Evolutionary conservation across 352 stramenopile species (phyloP), one percentile per base, ranked within the genome.

Genomic region (Phytopythium mirpurense): DNA sequence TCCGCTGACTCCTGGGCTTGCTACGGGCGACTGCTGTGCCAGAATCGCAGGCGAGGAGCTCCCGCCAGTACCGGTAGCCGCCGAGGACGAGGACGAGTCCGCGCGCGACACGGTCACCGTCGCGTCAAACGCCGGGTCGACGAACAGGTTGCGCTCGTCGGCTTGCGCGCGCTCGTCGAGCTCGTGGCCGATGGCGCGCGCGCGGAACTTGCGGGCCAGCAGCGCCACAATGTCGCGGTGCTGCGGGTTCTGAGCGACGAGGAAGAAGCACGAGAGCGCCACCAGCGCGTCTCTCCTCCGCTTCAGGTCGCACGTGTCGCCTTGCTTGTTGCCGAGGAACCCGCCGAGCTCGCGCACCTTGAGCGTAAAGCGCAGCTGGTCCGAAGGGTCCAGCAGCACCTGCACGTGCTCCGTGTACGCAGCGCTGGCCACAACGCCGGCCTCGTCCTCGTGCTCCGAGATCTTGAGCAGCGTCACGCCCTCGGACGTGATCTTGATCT

Each of bases 331-430:
- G 2, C 83, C 83, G 23, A 93, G 54, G 37, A 93, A 85, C 1
- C 63, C 70, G n/a, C 83, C 83, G 48, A 91, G 72, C 46, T 88
- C 83, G 59, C 79, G 73, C 0, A 91, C 78, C 54, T 93, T 93
- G 9, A 93, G 57, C 9, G 69, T 86, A 41, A 93, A 91, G 5
- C 78, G 78, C 1, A 83, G 59, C 34, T 77, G 70, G 35, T 93
- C 68, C 0, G 58, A 68, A 29, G 83, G 78, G 46, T 93, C 83
- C 23, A 93, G 49, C 15, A 91, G 58, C 19, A 93, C 68, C 48
- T 93, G 83, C 21, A 93, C 44, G 63, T 87, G 76, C 7, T 68
- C 32, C 24, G 80, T 66, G 54, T 93, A 93, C 1, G 38, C 37
- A 0, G 64, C 62, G 15, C 61, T 74, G n/a, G 72, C 76, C 6